Evolutionary conservation across 2,329 filamentous ascomycete genomes (phyloP), one percentile per base, ranked within the genome.

Genomic region (Fusarium sp.): DNA sequence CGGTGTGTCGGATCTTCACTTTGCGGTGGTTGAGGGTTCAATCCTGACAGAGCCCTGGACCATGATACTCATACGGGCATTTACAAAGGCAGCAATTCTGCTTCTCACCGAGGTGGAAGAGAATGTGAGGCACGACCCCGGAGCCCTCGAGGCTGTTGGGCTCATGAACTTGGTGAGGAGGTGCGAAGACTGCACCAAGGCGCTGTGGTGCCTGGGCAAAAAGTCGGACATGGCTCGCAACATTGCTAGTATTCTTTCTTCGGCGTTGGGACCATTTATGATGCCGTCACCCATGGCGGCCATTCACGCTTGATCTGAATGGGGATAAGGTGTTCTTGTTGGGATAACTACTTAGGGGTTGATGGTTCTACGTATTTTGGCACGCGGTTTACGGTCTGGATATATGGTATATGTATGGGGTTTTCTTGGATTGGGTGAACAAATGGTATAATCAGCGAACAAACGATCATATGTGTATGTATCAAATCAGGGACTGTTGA

Each of bases 11-110:
- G 85, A 86, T 25, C 87, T 89, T 63, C 88, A 90, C 75, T 86
- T 86, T 65, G 88, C 88, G 1, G 82, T 90, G 27, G 87, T 85
- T 47, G 84, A 89, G 67, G 88, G 87, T 3, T 86, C 89, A 1
- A 82, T 91, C n/a, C 77, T 91, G 65, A 90, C 88, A 1, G 89
- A 91, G 72, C 89, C 89, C 3, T 91, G 89, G 89, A 90, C 88
- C 2, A 85, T 86, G 42, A 85, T 90, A 4, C 79, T 90, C 31
- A 86, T 90, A 50, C 82, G 87, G 29, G 85, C 85, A 0, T 90
- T 90, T 67, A 84, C 86, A 27, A 87, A 85, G 74, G 86, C 88
- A 0, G 85, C 80, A 3, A 75, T 82, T 6, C 66, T 81, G 18
- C 79, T 83, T 25, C 73, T 90, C 6, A 81, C 84, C 9, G 80